Conservation (phyloP, 768 basidiomycete species). For the Coprinopsis sp. region DNA sequence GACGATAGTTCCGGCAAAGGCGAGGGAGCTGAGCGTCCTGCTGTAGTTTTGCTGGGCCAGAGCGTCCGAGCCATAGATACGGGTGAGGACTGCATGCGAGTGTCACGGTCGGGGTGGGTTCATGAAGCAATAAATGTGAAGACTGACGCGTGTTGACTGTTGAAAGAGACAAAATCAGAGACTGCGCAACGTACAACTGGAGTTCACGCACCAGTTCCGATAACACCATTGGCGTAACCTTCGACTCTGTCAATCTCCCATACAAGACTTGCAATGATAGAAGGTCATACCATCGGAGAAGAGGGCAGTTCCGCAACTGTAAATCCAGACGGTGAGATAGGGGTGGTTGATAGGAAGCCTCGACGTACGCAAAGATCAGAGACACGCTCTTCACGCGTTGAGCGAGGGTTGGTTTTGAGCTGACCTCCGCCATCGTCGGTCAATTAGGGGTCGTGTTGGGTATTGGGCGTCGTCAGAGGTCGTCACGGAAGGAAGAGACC, state of each 20-base stretch:
- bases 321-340: not conserved
- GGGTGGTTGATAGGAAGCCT: not conserved
- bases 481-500: not conserved
- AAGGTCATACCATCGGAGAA: slow-evolving; percentile 70
- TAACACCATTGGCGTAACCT: slow-evolving; percentile 82
- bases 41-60: slow-evolving; percentile 54
- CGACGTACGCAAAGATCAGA: slow-evolving; percentile 76
- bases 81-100: slow-evolving; percentile 50
- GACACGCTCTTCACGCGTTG: slow-evolving; percentile 54
- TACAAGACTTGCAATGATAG: not conserved
- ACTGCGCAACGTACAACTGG: slow-evolving; percentile 6
- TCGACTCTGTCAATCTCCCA: slow-evolving; percentile 6
- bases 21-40: slow-evolving; percentile 59
- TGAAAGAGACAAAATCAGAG: slow-evolving; percentile 1
- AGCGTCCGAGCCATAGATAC: slow-evolving; percentile 59
- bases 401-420: slow-evolving; percentile 23
- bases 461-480: not conserved
- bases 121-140: not conserved
- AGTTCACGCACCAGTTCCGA: slow-evolving; percentile 59
- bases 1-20: slow-evolving; percentile 82
- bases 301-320: slow-evolving; percentile 79
- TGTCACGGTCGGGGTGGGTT: not conserved
- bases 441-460: not conserved
- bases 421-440: not conserved
- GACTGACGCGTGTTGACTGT: slow-evolving; percentile 65